Base-by-base conservation (phyloP, 2,329 filamentous ascomycete genomes). In the Pyricularia grisea region DNA sequence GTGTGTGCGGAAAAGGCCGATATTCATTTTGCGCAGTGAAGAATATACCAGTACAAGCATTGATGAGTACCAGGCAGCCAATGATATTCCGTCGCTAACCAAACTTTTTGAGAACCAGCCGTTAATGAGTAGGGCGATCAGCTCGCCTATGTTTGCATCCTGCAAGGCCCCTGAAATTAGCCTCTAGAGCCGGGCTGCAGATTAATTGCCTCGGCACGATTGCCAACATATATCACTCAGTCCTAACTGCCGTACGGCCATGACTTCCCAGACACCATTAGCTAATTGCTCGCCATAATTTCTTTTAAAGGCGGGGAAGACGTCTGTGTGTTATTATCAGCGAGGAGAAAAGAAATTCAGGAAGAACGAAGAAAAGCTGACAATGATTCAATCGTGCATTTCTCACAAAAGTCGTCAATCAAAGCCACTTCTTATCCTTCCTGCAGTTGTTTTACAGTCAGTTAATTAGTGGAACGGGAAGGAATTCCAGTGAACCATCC, bases 381-480 rank as follows among this genome's bases (percentile, higher is more conserved):
- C 30, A 30, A 30, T 30, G 30, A 30, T 30, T 30, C 30, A 30
- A 30, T 30, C 7, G 30, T 30, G 30, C 30, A 12, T n/a, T 25
- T 73, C 72, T 74, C 79, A 80, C 87, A 94, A 76, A 95, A 93
- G 79, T 94, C 94, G 81, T 90, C 92, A 74, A 95, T 87, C 68
- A 96, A 82, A 74, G 87, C 89, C 70, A 95, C 84, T 76, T 97
- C 92, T 80, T 94, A 96, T 42, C 92, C 93, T 78, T 97, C 93
- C 65, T 67, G 23, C 30, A 30, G 30, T 30, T 30, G 30, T 30
- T 30, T 30, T 30, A 3, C 20, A 17, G 23, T 50, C 23, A 61
- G 58, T 12, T 12, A 23, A 25, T 27, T 31, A n/a, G 9, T 3
- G 7, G 6, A 11, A 27, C 6, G 4, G 42, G 20, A 27, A 10